Evolutionary conservation across 148 eudicot genomes (phyloP), one percentile per base, ranked within the genome.

Genomic region (Vaccinium corymbosum): DNA sequence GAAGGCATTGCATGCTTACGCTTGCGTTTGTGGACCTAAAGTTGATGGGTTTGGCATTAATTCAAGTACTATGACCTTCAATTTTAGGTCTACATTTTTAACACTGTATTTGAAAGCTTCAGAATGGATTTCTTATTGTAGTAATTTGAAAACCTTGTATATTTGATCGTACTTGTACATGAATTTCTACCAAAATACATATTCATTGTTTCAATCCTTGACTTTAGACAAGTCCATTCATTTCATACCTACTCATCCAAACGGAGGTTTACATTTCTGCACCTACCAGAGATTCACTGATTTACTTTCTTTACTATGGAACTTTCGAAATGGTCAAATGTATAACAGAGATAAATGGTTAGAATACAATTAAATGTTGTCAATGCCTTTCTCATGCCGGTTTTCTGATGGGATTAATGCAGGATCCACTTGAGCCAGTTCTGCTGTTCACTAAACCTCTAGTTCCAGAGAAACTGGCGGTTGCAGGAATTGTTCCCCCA

Each of bases 361-460:
- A 50, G 6, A 64, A 64, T 25, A 13, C 6, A 5, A 11, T 25
- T 64, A 64, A n/a, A 64, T 22, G 70, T 22, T 64, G 19, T 51
- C 42, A 53, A 78, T 78, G 62, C 62, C 27, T 52, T 78, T 25
- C 62, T 78, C 62, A n/a, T 52, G 20, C 29, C 35, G 27, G 61
- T 79, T 68, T 29, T 71, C 25, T 25, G 20, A 77, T 77, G 84
- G 52, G 7, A 12, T 51, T 29, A 68, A 81, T 91, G 89, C 94
- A 97, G 98, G 97, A 93, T 84, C 94, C 94, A 9, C 78, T 84
- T 79, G 99, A 94, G 88, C 99, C 99, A n/a, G 89, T 93, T 85
- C 84, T 96, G 91, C 87, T 89, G 74, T 92, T 92, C 86, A 90
- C 94, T 3, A 92, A 92, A 53, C 90, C 94, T 32, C 78, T 92